A percentile compares a stretch with the other conserved stretches of the same genome.
These are phyloP conservation scores for Mycosarcoma mackinlayi DNA, from an alignment of 1,284 basidiomycete species.

Conservation along the genomic window DNA sequence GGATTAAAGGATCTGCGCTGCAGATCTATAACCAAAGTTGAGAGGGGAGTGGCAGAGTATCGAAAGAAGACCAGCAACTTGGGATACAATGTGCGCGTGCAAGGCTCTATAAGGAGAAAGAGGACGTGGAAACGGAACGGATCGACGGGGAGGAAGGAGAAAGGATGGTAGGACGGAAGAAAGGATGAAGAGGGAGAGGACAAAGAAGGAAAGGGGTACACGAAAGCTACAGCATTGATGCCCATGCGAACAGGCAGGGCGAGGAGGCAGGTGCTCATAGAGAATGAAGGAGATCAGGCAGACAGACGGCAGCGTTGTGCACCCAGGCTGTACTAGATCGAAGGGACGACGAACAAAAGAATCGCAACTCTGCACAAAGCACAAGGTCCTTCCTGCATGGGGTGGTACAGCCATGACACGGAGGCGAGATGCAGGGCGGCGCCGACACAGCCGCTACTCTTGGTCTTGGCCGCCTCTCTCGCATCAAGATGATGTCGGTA, in stretches of 20 bases:
- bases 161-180: not conserved
- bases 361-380: slow-evolving; percentile 1
- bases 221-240: not conserved
- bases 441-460: slow-evolving; percentile 2
- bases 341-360: not conserved
- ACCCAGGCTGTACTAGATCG: no score
- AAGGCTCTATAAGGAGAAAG: slow-evolving; percentile 8
- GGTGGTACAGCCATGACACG: slow-evolving; percentile 1
- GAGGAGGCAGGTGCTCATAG: no score
- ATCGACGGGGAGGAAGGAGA: slow-evolving; percentile 18
- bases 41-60: slow-evolving; percentile 15
- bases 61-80: slow-evolving; percentile 47
- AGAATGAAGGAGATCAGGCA: slow-evolving; percentile 2
- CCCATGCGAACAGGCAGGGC: no score
- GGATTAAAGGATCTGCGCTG: slow-evolving; percentile 27
- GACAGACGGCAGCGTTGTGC: not conserved
- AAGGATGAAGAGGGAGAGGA: slow-evolving; percentile 7
- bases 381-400: slow-evolving; percentile 9
- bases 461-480: no score
- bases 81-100: slow-evolving; percentile 13
- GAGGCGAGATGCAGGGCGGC: slow-evolving; percentile 4
- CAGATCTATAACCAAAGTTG: slow-evolving; percentile 8
- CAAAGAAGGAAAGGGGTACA: not conserved
- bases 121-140: slow-evolving; percentile 4
- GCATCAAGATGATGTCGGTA: no score